Evolutionary conservation across 139 green algal species (phyloP).

Genomic region (Chlamydomonas incerta): DNA sequence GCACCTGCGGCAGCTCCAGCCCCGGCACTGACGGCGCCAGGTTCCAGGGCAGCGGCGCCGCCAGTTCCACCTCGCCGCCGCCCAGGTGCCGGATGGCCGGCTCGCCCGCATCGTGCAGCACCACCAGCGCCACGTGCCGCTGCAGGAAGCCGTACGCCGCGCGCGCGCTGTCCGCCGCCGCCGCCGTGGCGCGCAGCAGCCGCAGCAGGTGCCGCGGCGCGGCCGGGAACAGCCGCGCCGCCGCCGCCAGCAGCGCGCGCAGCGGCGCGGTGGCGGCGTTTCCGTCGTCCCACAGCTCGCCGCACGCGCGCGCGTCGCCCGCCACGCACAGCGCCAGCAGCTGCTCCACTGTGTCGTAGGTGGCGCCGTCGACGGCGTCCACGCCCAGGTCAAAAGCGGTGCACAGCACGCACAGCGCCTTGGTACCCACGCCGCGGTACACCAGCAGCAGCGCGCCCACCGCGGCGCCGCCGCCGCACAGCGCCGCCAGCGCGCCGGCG

Average conservation of each 20-base stretch:
- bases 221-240: conserved; percentile 69
- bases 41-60: conserved; percentile 46
- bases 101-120: conserved; percentile 52
- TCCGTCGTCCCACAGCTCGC: conserved; percentile 54
- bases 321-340: conserved; percentile 39
- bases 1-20: conserved; percentile 56
- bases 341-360: conserved; percentile 42
- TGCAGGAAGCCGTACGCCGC: conserved; percentile 67
- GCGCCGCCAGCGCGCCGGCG: neutral
- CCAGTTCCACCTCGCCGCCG: conserved; percentile 29
- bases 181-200: conserved; percentile 55
- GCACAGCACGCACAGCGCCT: conserved; percentile 51
- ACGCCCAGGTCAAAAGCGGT: conserved; percentile 66
- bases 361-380: conserved; percentile 29
- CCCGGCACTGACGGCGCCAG: conserved; percentile 57
- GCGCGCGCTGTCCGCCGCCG: conserved; percentile 10
- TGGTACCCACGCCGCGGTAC: conserved; percentile 38
- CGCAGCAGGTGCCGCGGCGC: conserved; percentile 58
- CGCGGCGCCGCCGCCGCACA: conserved; percentile 5
- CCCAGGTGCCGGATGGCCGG: conserved; percentile 9
- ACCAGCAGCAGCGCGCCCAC: conserved; percentile 40
- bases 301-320: conserved; percentile 34
- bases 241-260: conserved; percentile 55
- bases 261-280: conserved; percentile 50
- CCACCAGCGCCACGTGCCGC: conserved; percentile 42